Percentiles rank a stretch among this genome's conserved stretches.
Conservation (phyloP, 108 stramenopile genomes). For the Cylindrotheca fusiformis region DNA sequence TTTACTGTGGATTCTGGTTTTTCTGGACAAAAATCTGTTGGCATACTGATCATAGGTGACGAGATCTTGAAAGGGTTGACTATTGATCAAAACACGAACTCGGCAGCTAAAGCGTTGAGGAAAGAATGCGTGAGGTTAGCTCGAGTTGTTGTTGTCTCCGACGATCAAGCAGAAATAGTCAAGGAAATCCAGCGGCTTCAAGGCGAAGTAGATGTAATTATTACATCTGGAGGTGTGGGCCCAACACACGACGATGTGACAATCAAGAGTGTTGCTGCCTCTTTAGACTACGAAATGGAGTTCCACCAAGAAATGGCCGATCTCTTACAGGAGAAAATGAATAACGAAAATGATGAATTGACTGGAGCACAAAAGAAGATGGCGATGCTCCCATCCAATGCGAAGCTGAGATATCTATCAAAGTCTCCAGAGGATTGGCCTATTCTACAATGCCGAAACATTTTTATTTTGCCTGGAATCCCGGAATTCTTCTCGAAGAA, state of each 20-base stretch:
- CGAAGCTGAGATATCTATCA: constrained; percentile 66
- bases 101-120: constrained; percentile 77
- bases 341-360: constrained; percentile 28
- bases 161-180: constrained; percentile 75
- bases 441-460: constrained; percentile 83
- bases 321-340: constrained; percentile 50
- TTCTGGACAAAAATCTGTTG: constrained; percentile 45
- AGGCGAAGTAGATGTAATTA: constrained; percentile 77
- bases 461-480: constrained; percentile 94
- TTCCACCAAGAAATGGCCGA: constrained; percentile 88
- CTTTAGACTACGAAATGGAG: constrained; percentile 61
- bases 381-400: constrained; percentile 71
- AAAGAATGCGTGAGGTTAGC: constrained; percentile 72
- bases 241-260: constrained; percentile 98
- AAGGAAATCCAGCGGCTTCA: constrained; percentile 70
- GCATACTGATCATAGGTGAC: constrained; percentile 89
- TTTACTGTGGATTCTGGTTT: constrained; percentile 9
- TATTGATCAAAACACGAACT: constrained; percentile 82
- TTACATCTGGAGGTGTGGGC: constrained; percentile 95
- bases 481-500: constrained; percentile 87
- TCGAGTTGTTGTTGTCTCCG: constrained; percentile 84
- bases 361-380: constrained; percentile 83
- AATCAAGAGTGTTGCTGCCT: constrained; percentile 85
- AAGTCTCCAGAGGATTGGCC: constrained; percentile 70
- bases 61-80: constrained; percentile 94